Evolutionary conservation across 148 eudicot species (phyloP).

Genomic region (Pharnaceum exiguum): DNA sequence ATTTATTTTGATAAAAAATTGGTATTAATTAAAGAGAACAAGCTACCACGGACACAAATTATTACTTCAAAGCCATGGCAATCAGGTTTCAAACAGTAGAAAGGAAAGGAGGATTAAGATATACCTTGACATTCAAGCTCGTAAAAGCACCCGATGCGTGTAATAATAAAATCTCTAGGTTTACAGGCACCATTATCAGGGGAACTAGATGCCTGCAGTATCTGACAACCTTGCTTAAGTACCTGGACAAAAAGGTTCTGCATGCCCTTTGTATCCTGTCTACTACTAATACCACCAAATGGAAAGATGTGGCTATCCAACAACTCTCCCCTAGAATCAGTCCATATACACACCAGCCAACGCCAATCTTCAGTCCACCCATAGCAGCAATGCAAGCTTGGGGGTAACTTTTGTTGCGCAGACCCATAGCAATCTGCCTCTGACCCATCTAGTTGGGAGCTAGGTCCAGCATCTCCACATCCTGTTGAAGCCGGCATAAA

Average conservation of each 20-base stretch:
- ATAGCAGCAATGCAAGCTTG: constrained; percentile 93
- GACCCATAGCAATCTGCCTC: constrained; percentile 59
- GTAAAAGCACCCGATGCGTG: constrained; percentile 87
- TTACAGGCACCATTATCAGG: constrained; percentile 51
- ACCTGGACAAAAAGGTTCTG: constrained; percentile 92
- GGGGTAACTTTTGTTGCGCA: constrained; percentile 51
- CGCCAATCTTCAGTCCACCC: constrained; percentile 99
- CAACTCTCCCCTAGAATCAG: constrained; percentile 96
- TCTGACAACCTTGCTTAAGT: constrained; percentile 94
- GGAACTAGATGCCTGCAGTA: constrained; percentile 73
- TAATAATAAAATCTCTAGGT: constrained; percentile 86
- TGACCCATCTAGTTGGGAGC: constrained; percentile 65
- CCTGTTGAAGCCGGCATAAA: constrained; percentile 45
- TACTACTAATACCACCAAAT: constrained; percentile 93
- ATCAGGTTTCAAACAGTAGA: not conserved
- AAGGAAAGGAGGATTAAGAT: not conserved
- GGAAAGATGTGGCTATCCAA: constrained; percentile 88
- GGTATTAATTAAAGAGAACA: too few relatives aligned
- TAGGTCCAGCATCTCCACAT: constrained; percentile 48
- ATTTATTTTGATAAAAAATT: too few relatives aligned
- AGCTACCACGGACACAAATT: too few relatives aligned
- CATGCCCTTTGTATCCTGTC: constrained; percentile 97
- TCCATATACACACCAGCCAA: constrained; percentile 95
- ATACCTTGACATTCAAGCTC: constrained; percentile 98
- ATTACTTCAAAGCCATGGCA: not conserved